Evolutionary conservation across 345 rosid genomes (phyloP), one percentile per base, ranked within the genome.

Genomic region (Trapa bicornis): DNA sequence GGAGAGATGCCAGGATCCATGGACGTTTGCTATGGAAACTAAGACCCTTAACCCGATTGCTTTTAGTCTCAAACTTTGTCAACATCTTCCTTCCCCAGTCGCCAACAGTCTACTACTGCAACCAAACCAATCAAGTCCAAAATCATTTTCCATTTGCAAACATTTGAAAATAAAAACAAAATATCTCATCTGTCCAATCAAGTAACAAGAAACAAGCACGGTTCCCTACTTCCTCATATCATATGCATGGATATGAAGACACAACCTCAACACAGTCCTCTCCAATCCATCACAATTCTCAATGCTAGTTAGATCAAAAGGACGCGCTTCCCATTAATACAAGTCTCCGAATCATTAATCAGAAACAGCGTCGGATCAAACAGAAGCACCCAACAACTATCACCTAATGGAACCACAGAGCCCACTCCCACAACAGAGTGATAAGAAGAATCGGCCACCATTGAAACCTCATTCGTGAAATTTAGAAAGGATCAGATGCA

Each of bases 1-100:
- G 99, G 56, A 94, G 96, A 81, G 96, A 91, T 6, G 99, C 96
- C 45, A 94, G 88, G 79, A 94, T 91, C 99, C 99, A 94, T 63
- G 97, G 99, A 71, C 99, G 70, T 80, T 94, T 89, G 61, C 87
- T 83, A 76, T 94, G 99, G 74, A 94, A 94, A 77, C 90, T 94
- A 70, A 94, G 86, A 15, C 97, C 99, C 80, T 91, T 94, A 77
- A 94, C 99, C 79, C 96, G 79, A 73, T 89, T 89, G 73, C 99
- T 94, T 92, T 91, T 94, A 4, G 99, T 94, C 80, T 94, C 99
- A 65, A 94, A 94, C 76, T 91, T 94, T 9, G 97, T 94, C 91
- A 93, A 70, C 99, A 93, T 93, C 72, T 74, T 85, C 71, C 72
- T 45, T 8, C 7, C 2, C 43, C 48, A 45, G 13, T 45, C 48